Base-by-base conservation (phyloP, 192 early-diverging fungal species). In the Rhizoclosmatium globosum region DNA sequence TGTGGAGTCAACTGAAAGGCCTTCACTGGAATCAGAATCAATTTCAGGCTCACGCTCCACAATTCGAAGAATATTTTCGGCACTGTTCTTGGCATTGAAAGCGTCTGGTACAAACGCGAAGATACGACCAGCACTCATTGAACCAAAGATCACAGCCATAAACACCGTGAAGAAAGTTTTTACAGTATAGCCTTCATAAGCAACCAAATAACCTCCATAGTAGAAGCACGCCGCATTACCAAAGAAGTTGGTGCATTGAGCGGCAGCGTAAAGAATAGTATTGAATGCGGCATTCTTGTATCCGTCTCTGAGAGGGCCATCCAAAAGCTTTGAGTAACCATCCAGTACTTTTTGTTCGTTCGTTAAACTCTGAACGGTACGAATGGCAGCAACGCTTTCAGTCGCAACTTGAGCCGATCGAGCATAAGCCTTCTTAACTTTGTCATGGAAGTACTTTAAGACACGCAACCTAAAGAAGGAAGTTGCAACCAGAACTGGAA, bases 151-250 rank as follows among this genome's bases (percentile, higher is more conserved):
- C 38, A 88, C 72, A 64, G 84, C 73, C 64, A 89, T 81, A 64
- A 89, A 82, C 50, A 79, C 84, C 43, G 53, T 84, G 57, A 89
- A 59, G 44, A 92, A 78, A 21, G 85, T 71, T 2, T 72, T 82
- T 2, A 85, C 59, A 0, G 42, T 19, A 83, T 92, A 89, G 1
- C 83, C 45, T 13, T 79, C 80, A 58, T 84, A 79, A 50, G 87
- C 72, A 43, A 91, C 87, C 45, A 94, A 87, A 48, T 85, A 85
- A 47, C 92, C 78, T 45, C 95, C 95, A 78, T 94, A 95, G 86
- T 87, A 96, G 88, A 96, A 95, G 45, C 94, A 92, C 21, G 96
- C 85, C 2, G 91, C 90, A 78, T 94, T 91, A 38, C 93, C 84
- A 68, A 93, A 88, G 65, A 95, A 92, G 76, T 90, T 87, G 62